Evolutionary conservation across 371 early-diverging fungal species (phyloP).

Genomic region (Blastocladiella emersonii): DNA sequence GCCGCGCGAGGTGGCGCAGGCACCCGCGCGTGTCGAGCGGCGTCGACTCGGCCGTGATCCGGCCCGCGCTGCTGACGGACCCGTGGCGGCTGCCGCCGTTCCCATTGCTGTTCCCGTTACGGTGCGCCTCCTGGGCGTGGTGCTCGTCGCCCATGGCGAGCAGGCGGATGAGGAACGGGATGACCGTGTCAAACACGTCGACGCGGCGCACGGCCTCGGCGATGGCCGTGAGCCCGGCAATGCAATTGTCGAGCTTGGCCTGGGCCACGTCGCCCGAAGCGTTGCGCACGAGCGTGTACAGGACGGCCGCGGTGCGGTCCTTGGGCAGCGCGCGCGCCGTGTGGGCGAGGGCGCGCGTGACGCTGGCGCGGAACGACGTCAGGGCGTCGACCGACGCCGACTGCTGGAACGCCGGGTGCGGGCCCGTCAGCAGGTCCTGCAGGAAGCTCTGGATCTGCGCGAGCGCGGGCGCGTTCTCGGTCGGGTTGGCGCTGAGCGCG

Average conservation of each 20-base stretch:
- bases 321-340: neutral
- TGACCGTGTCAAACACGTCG: neutral
- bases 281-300: slow-evolving; percentile 3
- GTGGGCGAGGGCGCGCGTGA: neutral
- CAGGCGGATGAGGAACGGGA: slow-evolving; percentile 1
- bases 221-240: neutral
- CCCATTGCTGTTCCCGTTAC: too few relatives aligned
- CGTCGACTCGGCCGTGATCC: neutral
- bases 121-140: neutral
- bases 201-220: neutral
- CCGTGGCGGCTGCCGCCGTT: neutral
- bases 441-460: neutral
- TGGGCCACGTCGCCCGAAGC: slow-evolving; percentile 1
- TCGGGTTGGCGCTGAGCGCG: neutral
- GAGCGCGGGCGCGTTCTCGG: neutral
- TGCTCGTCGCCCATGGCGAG: neutral
- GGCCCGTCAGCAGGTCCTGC: neutral
- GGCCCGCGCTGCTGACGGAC: too few relatives aligned
- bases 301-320: neutral
- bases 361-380: neutral
- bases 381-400: neutral
- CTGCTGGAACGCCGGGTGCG: neutral
- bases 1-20: neutral
- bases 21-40: neutral
- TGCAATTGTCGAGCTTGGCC: slow-evolving; percentile 3